Percentiles rank a stretch among this genome's conserved stretches.
Conservation (phyloP, 306 rosid genomes). For the Carpinus viminea region DNA sequence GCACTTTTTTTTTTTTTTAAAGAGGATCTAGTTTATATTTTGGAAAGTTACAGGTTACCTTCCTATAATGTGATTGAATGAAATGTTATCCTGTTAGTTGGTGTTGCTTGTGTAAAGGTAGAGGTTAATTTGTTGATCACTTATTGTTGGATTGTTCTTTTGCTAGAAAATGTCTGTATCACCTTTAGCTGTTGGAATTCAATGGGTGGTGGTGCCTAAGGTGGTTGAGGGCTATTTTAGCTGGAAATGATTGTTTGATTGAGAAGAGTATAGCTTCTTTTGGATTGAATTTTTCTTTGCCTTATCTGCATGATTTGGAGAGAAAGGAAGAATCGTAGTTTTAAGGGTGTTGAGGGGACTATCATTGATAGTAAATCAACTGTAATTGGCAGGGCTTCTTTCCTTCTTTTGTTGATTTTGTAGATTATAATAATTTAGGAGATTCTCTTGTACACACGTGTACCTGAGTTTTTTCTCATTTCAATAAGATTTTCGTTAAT, state of each 20-base stretch:
- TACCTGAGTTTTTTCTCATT: no score
- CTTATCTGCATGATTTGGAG: not conserved
- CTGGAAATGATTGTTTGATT: not conserved
- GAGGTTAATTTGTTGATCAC: not conserved
- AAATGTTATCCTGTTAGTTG: not conserved
- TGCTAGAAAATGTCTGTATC: no score
- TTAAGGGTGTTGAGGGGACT: not conserved
- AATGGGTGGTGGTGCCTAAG: not conserved
- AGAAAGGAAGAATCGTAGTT: not conserved
- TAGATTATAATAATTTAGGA: no score
- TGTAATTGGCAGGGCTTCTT: not conserved
- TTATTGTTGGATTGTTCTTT: no score
- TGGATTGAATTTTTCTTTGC: not conserved
- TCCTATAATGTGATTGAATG: not conserved
- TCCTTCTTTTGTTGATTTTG: no score
- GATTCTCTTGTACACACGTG: no score
- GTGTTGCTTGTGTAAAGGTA: not conserved
- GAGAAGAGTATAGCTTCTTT: no score
- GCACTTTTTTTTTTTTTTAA: not conserved
- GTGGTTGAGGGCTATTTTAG: not conserved
- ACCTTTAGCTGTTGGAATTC: not conserved
- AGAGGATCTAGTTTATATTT: constrained; percentile 22
- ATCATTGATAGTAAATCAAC: not conserved
- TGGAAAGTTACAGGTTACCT: no score
- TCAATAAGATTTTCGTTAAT: no score